A percentile compares a stretch with the other conserved stretches of the same genome.
These are phyloP conservation scores for Aspergillus floridensis DNA, from an alignment of 2,329 filamentous ascomycete genomes.

Conservation along the genomic window DNA sequence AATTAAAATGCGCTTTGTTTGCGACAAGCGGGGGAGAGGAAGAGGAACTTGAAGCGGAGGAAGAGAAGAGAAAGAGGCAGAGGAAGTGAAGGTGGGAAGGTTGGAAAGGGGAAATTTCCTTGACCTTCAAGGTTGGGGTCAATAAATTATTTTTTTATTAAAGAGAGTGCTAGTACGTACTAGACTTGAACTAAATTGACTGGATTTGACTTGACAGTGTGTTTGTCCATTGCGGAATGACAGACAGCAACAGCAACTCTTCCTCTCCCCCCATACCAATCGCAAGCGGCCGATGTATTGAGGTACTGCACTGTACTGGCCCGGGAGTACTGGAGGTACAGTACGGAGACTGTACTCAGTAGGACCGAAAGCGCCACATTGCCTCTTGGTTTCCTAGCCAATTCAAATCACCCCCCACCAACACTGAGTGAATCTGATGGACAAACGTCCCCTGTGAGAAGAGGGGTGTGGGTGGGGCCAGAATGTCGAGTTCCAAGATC, in stretches of 20 bases:
- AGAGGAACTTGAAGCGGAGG: conserved; percentile 11
- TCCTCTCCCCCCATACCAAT: conserved; percentile 10
- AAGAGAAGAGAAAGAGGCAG: neutral
- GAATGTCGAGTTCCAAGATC: too few species aligned
- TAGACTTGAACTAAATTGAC: neutral
- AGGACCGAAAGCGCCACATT: conserved; percentile 15
- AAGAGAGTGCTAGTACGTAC: neutral
- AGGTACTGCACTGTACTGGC: too few species aligned
- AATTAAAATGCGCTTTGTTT: neutral
- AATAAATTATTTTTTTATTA: neutral
- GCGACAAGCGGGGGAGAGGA: conserved; percentile 11
- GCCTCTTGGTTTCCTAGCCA: conserved; percentile 1
- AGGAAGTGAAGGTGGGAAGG: conserved; percentile 1
- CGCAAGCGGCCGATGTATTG: conserved; percentile 6
- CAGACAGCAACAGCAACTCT: conserved; percentile 11
- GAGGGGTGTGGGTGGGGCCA: too few species aligned
- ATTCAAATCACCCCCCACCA: neutral
- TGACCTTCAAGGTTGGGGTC: neutral
- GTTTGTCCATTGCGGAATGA: conserved; percentile 13
- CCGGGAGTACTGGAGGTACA: too few species aligned
- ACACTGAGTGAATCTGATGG: neutral
- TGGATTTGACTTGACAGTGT: neutral
- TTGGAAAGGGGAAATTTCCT: neutral
- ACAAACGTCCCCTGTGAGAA: neutral
- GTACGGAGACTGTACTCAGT: neutral